Base-by-base conservation (phyloP, 2,329 filamentous ascomycete species). In the Monilinia fructicola region DNA sequence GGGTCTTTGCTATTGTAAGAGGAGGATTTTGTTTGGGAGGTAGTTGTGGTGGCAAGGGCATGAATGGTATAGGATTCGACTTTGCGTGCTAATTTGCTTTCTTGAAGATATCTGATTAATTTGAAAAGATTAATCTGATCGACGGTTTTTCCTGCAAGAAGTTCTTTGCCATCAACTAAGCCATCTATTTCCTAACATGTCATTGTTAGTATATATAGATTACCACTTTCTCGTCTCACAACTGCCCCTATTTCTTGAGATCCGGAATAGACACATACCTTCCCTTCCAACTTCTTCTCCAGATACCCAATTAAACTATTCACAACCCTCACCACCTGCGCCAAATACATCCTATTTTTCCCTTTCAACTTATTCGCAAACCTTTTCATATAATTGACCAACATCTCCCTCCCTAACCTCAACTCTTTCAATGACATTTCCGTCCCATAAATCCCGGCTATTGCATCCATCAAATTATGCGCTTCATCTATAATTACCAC, bases 401-500 rank as follows among this genome's bases (percentile, higher is more conserved):
- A 82, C 78, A 96, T 93, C 59, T 84, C 83, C 64, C 91, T 85
- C 3, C 90, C 91, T 67, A 85, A 84, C 60, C 86, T 86, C 23
- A 98, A 80, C 69, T 97, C 93, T 35, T 81, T 80, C 4, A 96
- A 80, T 2, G 86, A 86, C 26, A 98, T 84, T 46, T 90, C 87
- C 0, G 92, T 87, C 0, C 93, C 93, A 76, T 97, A 88, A 44
- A 97, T 95, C 55, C 88, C 90, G 21, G 92, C 86, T 55, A 99
- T 92, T 0, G 94, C 93, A 76, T 97, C 93, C 90, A 97, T 97
- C 63, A 99, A 85, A 75, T 99, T 99, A 76, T 99, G 95, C 0
- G 95, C 95, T 80, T 99, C 95, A 72, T 99, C 95, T 58, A 99
- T 91, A 35, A 99, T 90, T n/a, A 99, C 88, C 0, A 99, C 83